Evolutionary conservation across 2,329 filamentous ascomycete genomes (phyloP), one percentile per base, ranked within the genome.

Genomic region (Ciborinia camelliae): DNA sequence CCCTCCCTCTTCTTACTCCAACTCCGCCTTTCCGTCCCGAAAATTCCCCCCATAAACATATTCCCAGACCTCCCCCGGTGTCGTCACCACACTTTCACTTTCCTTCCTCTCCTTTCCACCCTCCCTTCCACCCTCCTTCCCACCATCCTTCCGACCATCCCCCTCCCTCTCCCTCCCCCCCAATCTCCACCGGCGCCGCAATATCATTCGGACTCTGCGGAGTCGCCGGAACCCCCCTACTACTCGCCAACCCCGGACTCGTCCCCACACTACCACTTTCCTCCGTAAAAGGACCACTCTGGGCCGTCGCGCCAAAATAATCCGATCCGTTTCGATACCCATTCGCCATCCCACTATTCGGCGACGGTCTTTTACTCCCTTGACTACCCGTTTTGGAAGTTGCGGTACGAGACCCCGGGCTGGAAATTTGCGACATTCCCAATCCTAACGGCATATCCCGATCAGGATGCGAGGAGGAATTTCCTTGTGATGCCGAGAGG

Each of bases 101-200:
- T 23, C 23, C 26, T 32, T 26, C 23, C 5, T n/a, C 26, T n/a
- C 32, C n/a, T 1, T 37, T 8, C 6, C 54, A 7, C 4, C 26
- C 28, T n/a, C 41, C n/a, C 4, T n/a, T 20, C n/a, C 3, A 23
- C 7, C 6, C 54, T 14, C 4, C 26, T n/a, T n/a, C 41, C n/a
- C 4, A 80, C 82, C 14, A 87, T 82, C 76, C n/a, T n/a, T n/a
- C n/a, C n/a, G n/a, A n/a, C n/a, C n/a, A n/a, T n/a, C n/a, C n/a
- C n/a, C n/a, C n/a, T n/a, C 32, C n/a, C 3, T 37, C 7, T 12
- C 54, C 12, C 4, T 35, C 28, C 30, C 41, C 41, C 4, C 80
- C 82, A 15, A 87, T 82, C 76, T 87, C 84, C 3, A 86, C 82
- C 4, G 84, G 79, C 26, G 76, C 76, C 0, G 78, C 73, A 48